Evolutionary conservation across 2,329 filamentous ascomycete genomes (phyloP).

Genomic region (Didymella glomerata): DNA sequence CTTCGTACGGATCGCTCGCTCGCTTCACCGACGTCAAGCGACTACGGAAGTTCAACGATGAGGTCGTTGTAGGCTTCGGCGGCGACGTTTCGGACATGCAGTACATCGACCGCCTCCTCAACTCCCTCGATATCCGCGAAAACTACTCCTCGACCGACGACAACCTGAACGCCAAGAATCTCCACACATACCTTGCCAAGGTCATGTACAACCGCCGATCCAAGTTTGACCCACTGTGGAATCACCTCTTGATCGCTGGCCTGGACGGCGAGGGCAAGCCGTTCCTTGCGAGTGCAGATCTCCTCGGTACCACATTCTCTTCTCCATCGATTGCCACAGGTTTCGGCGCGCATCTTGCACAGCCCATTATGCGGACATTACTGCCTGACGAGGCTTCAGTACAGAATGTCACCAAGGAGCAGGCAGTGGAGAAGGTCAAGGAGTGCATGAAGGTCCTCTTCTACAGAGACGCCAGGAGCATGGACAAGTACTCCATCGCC

Average conservation of each 20-base stretch:
- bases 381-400: constrained; percentile 85
- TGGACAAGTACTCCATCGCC: constrained; percentile 91
- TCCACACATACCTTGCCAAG: constrained; percentile 96
- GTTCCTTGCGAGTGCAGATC: constrained; percentile 90
- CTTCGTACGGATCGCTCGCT: constrained; percentile 93
- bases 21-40: constrained; percentile 98
- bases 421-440: constrained; percentile 81
- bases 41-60: constrained; percentile 84
- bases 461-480: constrained; percentile 93
- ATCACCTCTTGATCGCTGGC: constrained; percentile 89
- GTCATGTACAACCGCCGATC: constrained; percentile 94
- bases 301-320: constrained; percentile 91
- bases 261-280: constrained; percentile 79
- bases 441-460: constrained; percentile 99
- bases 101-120: constrained; percentile 91
- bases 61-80: constrained; percentile 88
- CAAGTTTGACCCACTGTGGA: constrained; percentile 98
- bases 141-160: constrained; percentile 71
- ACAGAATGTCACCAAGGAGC: constrained; percentile 74
- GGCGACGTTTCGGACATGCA: constrained; percentile 99
- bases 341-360: constrained; percentile 89
- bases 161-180: constrained; percentile 85
- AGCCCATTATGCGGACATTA: constrained; percentile 85
- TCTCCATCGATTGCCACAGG: constrained; percentile 90
- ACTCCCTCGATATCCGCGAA: constrained; percentile 85